phyloP scores from a whole-genome alignment of 179 eudicot genomes.

The Heliamphora pulchella region DNA sequence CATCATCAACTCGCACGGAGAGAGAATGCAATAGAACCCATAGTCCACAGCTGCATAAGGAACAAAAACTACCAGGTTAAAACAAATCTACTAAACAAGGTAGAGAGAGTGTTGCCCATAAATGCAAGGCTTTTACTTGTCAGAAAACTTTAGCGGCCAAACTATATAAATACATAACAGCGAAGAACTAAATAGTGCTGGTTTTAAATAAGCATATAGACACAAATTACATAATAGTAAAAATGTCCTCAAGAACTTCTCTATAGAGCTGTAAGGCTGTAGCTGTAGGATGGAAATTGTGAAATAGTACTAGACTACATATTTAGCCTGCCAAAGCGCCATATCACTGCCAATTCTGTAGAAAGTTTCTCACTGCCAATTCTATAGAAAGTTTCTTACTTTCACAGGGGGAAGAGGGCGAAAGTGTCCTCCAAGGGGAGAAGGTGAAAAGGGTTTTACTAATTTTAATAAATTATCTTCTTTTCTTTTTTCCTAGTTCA shows the following conservation, averaged over 20 bases:
- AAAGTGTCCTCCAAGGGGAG: too few relatives aligned
- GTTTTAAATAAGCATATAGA: background rate
- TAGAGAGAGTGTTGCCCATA: background rate
- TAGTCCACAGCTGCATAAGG: constrained; percentile 80
- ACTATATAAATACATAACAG: background rate
- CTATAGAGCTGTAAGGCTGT: background rate
- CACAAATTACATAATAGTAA: background rate
- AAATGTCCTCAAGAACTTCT: background rate
- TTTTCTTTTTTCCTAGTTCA: too few relatives aligned
- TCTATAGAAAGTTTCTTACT: background rate
- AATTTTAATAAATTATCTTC: too few relatives aligned
- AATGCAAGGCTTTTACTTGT: background rate
- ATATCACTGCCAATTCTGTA: background rate
- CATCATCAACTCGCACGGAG: constrained; percentile 85
- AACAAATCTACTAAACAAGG: background rate
- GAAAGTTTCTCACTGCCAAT: background rate
- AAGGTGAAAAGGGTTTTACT: too few relatives aligned
- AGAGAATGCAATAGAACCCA: constrained; percentile 93
- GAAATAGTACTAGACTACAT: too few relatives aligned
- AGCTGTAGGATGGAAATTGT: too few relatives aligned
- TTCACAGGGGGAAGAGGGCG: too few relatives aligned
- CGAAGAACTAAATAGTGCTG: background rate
- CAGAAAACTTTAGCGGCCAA: background rate
- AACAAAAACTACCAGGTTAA: constrained; percentile 15
- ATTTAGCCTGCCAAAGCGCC: background rate